A percentile compares a stretch with the other conserved stretches of the same genome.
These are phyloP conservation scores for Corinectria fuckeliana DNA, from an alignment of 2,329 filamentous ascomycete genomes.

Conservation along the genomic window DNA sequence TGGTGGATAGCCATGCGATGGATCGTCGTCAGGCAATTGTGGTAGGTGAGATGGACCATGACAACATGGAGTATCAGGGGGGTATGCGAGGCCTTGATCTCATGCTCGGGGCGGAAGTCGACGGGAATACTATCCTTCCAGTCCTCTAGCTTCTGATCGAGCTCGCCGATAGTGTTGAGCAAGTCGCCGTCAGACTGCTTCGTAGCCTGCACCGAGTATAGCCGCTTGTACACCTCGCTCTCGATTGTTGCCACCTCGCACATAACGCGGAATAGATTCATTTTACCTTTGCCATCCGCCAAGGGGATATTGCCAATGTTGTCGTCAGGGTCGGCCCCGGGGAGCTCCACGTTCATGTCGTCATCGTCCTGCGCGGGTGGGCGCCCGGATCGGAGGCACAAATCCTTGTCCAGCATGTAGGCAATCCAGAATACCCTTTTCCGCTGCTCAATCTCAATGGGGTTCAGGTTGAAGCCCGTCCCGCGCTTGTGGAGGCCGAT, in stretches of 20 bases:
- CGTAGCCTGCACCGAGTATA: constrained; percentile 92
- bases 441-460: constrained; percentile 90
- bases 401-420: constrained; percentile 69
- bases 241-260: constrained; percentile 91
- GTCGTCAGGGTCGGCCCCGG: constrained; percentile 87
- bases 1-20: constrained; percentile 98
- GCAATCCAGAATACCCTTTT: constrained; percentile 72
- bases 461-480: constrained; percentile 90
- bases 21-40: constrained; percentile 96
- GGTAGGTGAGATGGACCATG: constrained; percentile 94
- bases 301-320: constrained; percentile 95
- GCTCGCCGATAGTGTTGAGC: constrained; percentile 92
- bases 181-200: constrained; percentile 93
- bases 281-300: constrained; percentile 85
- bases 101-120: constrained; percentile 95
- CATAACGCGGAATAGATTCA: constrained; percentile 94
- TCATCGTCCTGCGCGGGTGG: constrained; percentile 69
- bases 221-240: constrained; percentile 88
- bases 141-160: constrained; percentile 86
- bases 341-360: constrained; percentile 93
- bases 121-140: constrained; percentile 97
- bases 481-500: constrained; percentile 95
- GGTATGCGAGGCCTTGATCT: constrained; percentile 91
- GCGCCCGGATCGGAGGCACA: constrained; percentile 64
- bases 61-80: constrained; percentile 94